Base-by-base conservation (phyloP, 2,329 filamentous ascomycete genomes). In the Pseudocercospora pini-densiflorae region DNA sequence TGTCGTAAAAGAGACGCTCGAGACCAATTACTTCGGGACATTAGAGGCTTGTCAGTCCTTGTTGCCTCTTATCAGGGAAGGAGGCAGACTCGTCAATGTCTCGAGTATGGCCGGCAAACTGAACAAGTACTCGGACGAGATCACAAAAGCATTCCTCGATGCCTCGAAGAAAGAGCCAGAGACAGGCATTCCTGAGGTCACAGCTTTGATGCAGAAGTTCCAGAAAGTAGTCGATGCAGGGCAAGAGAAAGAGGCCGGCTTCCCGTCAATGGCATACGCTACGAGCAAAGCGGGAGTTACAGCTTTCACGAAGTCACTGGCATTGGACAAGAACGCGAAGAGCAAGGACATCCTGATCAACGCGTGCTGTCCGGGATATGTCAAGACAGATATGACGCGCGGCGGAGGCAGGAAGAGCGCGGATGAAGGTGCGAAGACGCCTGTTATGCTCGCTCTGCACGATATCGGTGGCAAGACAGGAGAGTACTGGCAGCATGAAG, bases 11-110 rank as follows among this genome's bases (percentile, higher is more conserved):
- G 77, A 78, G 23, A 87, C 85, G 0, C 75, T 87, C 3, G 74
- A 78, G 23, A 82, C 80, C 67, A 87, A 87, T 73, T 87, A 86
- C 76, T 83, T 84, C 74, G 82, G 81, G 71, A 85, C 84, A 2
- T 75, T 87, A 14, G 77, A 81, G 57, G 80, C 80, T 1, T 81
- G 80, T 2, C 79, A 79, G 47, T 68, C 77, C 8, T 78, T 86
- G 64, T 76, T 87, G 24, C 81, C 83, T 5, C 73, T 84, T 5
- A 74, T 87, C 65, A 80, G 80, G 49, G 69, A 78, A 6, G 74
- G 75, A 5, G 83, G 83, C 6, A 81, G 84, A 59, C 73, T 84
- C 21, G 80, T 86, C 29, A 87, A 87, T 68, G 78, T 87, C 1
- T 81, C 81, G 3, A 84, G 81, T 72, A 79, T 77, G 67, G 63